These are phyloP conservation scores for Gyrodon lividus DNA, from an alignment of 768 basidiomycete species.

Conservation along the genomic window DNA sequence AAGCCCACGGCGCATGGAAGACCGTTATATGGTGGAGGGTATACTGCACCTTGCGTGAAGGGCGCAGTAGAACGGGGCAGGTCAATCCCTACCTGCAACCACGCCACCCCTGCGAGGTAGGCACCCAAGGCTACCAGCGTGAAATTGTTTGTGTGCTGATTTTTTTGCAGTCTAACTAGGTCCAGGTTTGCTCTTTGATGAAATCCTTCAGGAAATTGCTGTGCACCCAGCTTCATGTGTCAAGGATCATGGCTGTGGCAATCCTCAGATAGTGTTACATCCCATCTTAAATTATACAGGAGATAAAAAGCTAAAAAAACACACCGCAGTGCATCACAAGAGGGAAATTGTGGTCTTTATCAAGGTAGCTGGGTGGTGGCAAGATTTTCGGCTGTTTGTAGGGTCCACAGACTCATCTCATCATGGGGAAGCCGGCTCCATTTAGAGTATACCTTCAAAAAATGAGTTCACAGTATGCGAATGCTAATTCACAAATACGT, in stretches of 20 bases:
- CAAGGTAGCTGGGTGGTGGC: conserved; percentile 28
- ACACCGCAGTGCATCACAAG: neutral
- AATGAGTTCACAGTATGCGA: conserved; percentile 7
- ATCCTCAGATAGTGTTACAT: neutral
- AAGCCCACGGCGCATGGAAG: too few species aligned
- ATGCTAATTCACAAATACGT: conserved; percentile 9
- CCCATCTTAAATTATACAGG: neutral
- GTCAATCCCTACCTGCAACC: too few species aligned
- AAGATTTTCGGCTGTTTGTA: conserved; percentile 38
- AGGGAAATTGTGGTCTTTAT: neutral
- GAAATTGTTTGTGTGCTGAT: rapidly evolving
- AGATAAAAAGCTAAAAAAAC: neutral
- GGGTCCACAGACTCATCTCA: conserved; percentile 54
- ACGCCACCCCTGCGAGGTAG: too few species aligned
- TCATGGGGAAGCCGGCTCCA: conserved; percentile 61
- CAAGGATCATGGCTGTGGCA: too few species aligned
- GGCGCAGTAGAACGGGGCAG: too few species aligned
- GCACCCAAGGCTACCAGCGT: neutral
- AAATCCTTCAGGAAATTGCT: neutral
- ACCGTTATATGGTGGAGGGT: too few species aligned
- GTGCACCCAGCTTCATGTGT: too few species aligned
- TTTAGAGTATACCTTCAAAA: conserved; percentile 42
- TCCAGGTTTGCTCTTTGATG: too few species aligned
- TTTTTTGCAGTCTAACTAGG: neutral
- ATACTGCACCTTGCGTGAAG: too few species aligned